Evolutionary conservation across 139 green algal species (phyloP).

Genomic region (Closterium sp.): DNA sequence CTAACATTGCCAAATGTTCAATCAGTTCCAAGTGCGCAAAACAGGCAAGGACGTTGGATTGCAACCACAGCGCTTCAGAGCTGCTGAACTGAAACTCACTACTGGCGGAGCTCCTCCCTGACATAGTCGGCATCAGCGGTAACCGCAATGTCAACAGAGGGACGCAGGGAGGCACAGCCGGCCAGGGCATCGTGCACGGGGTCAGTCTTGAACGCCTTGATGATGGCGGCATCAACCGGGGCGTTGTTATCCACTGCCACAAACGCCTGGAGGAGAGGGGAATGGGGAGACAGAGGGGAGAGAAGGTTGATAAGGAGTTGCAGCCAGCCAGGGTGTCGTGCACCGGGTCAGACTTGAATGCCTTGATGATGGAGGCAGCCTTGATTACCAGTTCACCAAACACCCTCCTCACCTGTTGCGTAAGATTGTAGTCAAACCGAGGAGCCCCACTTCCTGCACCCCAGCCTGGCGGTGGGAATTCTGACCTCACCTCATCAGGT

Average conservation of each 20-base stretch:
- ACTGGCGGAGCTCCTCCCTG: constrained; percentile 29
- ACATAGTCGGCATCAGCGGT: constrained; percentile 39
- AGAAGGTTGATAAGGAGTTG: not conserved
- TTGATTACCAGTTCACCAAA: too few relatives aligned
- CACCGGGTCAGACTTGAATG: constrained; percentile 43
- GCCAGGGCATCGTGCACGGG: constrained; percentile 77
- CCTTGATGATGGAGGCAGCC: constrained; percentile 12
- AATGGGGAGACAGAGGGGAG: not conserved
- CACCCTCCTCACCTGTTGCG: not conserved
- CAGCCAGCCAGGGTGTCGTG: too few relatives aligned
- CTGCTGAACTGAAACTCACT: too few relatives aligned
- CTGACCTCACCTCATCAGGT: too few relatives aligned
- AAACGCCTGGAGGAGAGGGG: constrained; percentile 45
- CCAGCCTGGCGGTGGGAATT: constrained; percentile 96
- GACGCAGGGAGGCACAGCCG: constrained; percentile 86
- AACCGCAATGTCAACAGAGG: constrained; percentile 95
- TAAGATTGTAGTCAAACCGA: constrained; percentile 96
- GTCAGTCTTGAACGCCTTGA: constrained; percentile 54
- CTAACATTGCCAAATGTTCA: too few relatives aligned
- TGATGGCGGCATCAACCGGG: constrained; percentile 43
- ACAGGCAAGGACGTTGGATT: too few relatives aligned
- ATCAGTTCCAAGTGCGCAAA: too few relatives aligned
- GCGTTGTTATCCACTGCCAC: constrained; percentile 53
- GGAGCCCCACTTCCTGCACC: constrained; percentile 96
- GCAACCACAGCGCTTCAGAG: too few relatives aligned